Evolutionary conservation across 257 asterid species (phyloP).

Genomic region (Orobanche coerulescens): DNA sequence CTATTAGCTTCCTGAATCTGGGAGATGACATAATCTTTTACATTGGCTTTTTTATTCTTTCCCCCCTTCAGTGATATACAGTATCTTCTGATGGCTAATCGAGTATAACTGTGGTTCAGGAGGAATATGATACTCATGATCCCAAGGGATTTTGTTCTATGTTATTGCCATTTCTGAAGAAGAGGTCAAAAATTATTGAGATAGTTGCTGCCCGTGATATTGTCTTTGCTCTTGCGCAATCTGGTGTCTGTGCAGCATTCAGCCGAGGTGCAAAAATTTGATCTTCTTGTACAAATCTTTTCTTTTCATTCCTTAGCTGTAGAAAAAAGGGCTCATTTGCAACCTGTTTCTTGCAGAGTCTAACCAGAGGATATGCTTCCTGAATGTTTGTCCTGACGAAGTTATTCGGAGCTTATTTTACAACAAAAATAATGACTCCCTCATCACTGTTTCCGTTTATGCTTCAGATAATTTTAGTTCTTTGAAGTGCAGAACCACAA

Average conservation of each 20-base stretch:
- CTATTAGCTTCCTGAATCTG: background rate
- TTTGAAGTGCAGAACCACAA: constrained; percentile 89
- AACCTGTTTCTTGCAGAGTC: constrained; percentile 56
- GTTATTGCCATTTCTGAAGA: constrained; percentile 79
- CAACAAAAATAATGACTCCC: constrained; percentile 95
- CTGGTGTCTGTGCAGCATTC: constrained; percentile 98
- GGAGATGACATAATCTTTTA: background rate
- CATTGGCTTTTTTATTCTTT: background rate
- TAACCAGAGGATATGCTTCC: constrained; percentile 90
- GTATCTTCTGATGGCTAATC: constrained; percentile 16
- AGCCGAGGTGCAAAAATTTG: constrained; percentile 61
- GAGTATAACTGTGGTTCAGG: constrained; percentile 38
- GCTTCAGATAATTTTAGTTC: constrained; percentile 96
- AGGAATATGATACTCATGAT: constrained; percentile 97
- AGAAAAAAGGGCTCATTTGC: constrained; percentile 16
- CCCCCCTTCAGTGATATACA: background rate
- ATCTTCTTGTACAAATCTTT: background rate
- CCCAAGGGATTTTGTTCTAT: constrained; percentile 69
- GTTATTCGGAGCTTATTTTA: constrained; percentile 95
- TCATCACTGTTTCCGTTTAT: constrained; percentile 95
- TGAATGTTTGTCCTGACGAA: constrained; percentile 92
- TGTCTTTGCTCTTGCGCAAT: constrained; percentile 97
- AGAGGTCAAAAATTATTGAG: constrained; percentile 89
- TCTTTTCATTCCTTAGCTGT: background rate
- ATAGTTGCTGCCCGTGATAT: constrained; percentile 98